phyloP scores from a whole-genome alignment of 345 rosid genomes.

The Arabis hirsuta region DNA sequence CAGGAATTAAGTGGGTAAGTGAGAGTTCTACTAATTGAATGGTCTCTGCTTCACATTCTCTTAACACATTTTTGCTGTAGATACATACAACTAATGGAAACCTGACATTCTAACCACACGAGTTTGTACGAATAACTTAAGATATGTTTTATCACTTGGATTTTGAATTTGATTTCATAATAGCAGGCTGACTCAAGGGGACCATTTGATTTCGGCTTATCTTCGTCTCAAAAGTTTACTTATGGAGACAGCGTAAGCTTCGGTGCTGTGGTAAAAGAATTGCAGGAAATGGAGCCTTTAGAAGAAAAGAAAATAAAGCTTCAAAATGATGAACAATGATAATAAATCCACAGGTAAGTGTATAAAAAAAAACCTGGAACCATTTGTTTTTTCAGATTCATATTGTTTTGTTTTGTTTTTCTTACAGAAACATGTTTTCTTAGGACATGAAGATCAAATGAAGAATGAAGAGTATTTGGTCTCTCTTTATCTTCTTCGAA shows the following conservation, averaged over 20 bases:
- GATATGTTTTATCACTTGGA: not conserved
- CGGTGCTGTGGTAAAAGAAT: slow-evolving; percentile 39
- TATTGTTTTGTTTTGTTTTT: no score
- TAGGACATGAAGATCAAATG: not conserved
- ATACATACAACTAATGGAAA: not conserved
- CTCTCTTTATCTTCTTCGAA: not conserved
- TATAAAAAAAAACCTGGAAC: not conserved
- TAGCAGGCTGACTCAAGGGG: slow-evolving; percentile 80
- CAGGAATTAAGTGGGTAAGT: slow-evolving; percentile 91
- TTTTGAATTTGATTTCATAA: slow-evolving; percentile 20
- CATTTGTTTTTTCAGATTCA: not conserved
- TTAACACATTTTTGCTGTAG: not conserved
- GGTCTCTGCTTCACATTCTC: not conserved
- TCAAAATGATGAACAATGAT: slow-evolving; percentile 9
- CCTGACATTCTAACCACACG: not conserved
- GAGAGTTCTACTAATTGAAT: not conserved
- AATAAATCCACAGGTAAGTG: slow-evolving; percentile 7
- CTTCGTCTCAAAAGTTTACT: slow-evolving; percentile 54
- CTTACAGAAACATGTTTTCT: no score
- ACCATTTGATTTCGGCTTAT: slow-evolving; percentile 80
- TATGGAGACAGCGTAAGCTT: slow-evolving; percentile 52
- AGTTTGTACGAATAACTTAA: not conserved
- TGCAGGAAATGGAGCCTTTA: slow-evolving; percentile 20
- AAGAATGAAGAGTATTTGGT: not conserved
- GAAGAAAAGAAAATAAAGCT: slow-evolving; percentile 7